Conservation (phyloP, 2,329 filamentous ascomycete species). For the Magnaporthiopsis rhizophila region DNA sequence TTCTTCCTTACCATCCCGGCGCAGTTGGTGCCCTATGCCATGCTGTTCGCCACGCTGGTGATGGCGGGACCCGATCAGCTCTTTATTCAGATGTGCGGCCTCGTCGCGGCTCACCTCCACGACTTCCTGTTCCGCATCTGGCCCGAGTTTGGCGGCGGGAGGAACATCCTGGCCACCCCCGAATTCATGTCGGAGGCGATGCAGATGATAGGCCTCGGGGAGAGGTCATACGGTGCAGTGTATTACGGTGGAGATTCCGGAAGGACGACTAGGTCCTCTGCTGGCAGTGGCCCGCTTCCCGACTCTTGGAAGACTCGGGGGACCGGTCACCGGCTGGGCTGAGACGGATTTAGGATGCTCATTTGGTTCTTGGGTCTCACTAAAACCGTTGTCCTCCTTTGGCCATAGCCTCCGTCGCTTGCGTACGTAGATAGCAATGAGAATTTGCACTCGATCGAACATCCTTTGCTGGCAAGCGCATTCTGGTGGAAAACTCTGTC, state of each 20-base stretch:
- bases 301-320: slow-evolving; percentile 59
- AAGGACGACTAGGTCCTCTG: slow-evolving; percentile 30
- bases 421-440: too few species aligned
- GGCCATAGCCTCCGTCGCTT: too few species aligned
- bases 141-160: slow-evolving; percentile 79
- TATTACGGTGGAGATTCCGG: slow-evolving; percentile 25
- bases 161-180: slow-evolving; percentile 69
- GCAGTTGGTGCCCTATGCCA: slow-evolving; percentile 71
- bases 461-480: too few species aligned
- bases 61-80: slow-evolving; percentile 50
- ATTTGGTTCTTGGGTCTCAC: neutral
- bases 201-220: slow-evolving; percentile 32
- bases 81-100: slow-evolving; percentile 62
- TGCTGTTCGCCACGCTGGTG: slow-evolving; percentile 68
- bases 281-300: slow-evolving; percentile 42
- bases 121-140: slow-evolving; percentile 85
- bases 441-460: too few species aligned
- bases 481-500: too few species aligned
- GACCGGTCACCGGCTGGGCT: slow-evolving; percentile 52
- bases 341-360: slow-evolving; percentile 20
- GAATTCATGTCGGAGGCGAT: slow-evolving; percentile 62
- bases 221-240: slow-evolving; percentile 56
- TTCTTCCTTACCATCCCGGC: slow-evolving; percentile 79
- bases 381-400: too few species aligned
- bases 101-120: slow-evolving; percentile 80